These are phyloP conservation scores for Cokeromyces recurvatus DNA, from an alignment of 371 early-diverging fungal species.

Conservation along the genomic window DNA sequence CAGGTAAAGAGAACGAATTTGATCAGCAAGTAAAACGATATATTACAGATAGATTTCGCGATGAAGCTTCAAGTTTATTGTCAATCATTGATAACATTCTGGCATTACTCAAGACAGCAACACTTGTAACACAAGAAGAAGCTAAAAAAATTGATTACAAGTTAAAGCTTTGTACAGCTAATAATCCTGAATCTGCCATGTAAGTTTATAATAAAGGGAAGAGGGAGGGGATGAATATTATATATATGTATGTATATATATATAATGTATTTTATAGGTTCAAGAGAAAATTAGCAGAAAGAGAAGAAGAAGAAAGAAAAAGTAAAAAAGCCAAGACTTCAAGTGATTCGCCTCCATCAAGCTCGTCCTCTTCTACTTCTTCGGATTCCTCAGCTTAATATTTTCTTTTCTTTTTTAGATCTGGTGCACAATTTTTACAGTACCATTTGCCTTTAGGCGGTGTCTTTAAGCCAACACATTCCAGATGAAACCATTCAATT, in stretches of 20 bases:
- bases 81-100: constrained; percentile 46
- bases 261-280: constrained; percentile 20
- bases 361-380: background rate
- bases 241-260: background rate
- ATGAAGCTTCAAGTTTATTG: constrained; percentile 20
- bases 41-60: constrained; percentile 34
- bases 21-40: constrained; percentile 25
- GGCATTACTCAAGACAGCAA: constrained; percentile 29
- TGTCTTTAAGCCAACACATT: constrained; percentile 80
- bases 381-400: constrained; percentile 4
- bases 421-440: constrained; percentile 69
- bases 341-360: too few species aligned
- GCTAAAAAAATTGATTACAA: constrained; percentile 61
- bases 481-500: constrained; percentile 94
- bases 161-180: constrained; percentile 58
- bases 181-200: constrained; percentile 65
- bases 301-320: constrained; percentile 34
- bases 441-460: constrained; percentile 91
- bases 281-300: constrained; percentile 35
- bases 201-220: constrained; percentile 30
- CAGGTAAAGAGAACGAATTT: constrained; percentile 55
- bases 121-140: constrained; percentile 31
- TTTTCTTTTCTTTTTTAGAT: constrained; percentile 50
- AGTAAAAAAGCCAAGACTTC: constrained; percentile 11
- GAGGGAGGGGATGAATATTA: too few species aligned